phyloP scores from a whole-genome alignment of 2,329 filamentous ascomycete genomes.

The Botryotinia narcissicola region DNA sequence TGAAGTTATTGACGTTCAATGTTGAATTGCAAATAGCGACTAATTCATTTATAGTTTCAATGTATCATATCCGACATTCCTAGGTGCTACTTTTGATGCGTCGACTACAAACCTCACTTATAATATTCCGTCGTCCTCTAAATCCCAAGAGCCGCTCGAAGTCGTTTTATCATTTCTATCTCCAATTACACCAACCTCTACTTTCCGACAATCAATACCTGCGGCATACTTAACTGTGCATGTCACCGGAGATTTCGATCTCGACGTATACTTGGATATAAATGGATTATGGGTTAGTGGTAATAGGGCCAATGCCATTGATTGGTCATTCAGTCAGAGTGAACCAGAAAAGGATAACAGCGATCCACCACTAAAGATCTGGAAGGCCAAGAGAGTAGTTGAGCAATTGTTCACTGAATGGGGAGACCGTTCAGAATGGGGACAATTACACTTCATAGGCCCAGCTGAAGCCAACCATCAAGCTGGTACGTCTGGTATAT shows the following conservation, averaged over 20 bases:
- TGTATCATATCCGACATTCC: conserved; percentile 56
- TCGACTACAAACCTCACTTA: conserved; percentile 70
- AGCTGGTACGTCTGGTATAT: conserved; percentile 62
- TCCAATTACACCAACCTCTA: conserved; percentile 38
- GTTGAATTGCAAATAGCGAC: not conserved
- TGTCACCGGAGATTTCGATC: conserved; percentile 63
- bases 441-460: conserved; percentile 72
- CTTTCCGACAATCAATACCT: conserved; percentile 47
- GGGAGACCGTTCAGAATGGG: conserved; percentile 78
- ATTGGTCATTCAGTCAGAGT: conserved; percentile 61
- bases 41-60: conserved; percentile 46
- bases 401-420: conserved; percentile 74
- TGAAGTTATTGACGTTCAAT: not conserved
- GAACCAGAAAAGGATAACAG: conserved; percentile 41
- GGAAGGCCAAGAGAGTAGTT: conserved; percentile 57
- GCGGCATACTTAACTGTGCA: conserved; percentile 73
- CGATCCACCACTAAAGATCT: conserved; percentile 56
- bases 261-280: conserved; percentile 65
- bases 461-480: conserved; percentile 67
- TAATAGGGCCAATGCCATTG: conserved; percentile 64
- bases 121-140: conserved; percentile 48
- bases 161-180: conserved; percentile 57
- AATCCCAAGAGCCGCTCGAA: conserved; percentile 45
- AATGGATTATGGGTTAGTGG: conserved; percentile 83
- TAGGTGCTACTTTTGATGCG: conserved; percentile 64